These are phyloP conservation scores for Astragalus glycyphyllos DNA, from an alignment of 306 rosid genomes.

Conservation along the genomic window DNA sequence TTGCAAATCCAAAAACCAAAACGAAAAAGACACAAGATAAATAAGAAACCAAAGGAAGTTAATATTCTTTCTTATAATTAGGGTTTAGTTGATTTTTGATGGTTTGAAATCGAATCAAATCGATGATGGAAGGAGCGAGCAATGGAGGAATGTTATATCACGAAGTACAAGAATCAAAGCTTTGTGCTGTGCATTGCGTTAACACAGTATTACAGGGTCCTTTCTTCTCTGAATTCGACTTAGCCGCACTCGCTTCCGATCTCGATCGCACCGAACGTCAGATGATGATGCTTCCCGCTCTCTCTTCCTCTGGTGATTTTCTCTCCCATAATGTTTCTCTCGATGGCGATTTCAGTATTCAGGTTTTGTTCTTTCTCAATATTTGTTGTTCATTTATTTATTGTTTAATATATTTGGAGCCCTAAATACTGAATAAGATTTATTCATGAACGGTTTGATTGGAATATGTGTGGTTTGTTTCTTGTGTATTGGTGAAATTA, in stretches of 20 bases:
- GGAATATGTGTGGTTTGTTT: background rate
- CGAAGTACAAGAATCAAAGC: conserved; percentile 98
- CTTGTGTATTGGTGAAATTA: conserved; percentile 4
- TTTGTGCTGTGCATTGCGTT: conserved; percentile 95
- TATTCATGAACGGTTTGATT: background rate
- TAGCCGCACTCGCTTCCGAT: conserved; percentile 96
- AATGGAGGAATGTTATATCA: conserved; percentile 98
- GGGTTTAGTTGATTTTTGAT: conserved; percentile 23
- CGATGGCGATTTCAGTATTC: conserved; percentile 97
- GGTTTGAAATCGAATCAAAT: background rate
- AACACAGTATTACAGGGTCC: conserved; percentile 94
- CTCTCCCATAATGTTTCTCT: conserved; percentile 91
- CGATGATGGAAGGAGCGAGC: conserved; percentile 89
- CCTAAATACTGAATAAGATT: background rate
- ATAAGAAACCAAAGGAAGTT: background rate
- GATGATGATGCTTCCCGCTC: conserved; percentile 72
- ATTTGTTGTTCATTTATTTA: background rate
- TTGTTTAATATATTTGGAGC: background rate
- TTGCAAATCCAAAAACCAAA: background rate
- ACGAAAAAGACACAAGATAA: background rate
- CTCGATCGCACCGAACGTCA: conserved; percentile 89
- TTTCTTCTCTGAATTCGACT: conserved; percentile 94
- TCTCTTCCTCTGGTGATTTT: conserved; percentile 72
- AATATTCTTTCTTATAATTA: background rate
- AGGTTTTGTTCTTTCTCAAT: conserved; percentile 49